A percentile compares a stretch with the other conserved stretches of the same genome.
Conservation (phyloP, 1,284 basidiomycete genomes). For the Sanghuangporus baumii region DNA sequence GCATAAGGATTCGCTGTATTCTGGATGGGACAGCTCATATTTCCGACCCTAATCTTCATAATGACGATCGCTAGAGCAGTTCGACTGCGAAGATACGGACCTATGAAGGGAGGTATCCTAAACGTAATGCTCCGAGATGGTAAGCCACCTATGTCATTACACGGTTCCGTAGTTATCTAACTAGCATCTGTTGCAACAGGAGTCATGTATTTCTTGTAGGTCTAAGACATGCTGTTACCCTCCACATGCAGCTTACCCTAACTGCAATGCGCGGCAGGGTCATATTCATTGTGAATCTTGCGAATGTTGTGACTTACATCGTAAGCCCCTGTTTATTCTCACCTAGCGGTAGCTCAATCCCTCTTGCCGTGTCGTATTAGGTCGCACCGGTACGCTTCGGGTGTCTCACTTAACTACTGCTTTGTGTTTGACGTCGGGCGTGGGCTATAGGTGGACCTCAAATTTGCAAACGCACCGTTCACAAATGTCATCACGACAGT, state of each 20-base stretch:
- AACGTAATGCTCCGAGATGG: conserved; percentile 13
- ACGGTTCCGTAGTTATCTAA: neutral
- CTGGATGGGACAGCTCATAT: conserved; percentile 18
- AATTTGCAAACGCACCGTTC: conserved; percentile 15
- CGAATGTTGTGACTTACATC: conserved; percentile 14
- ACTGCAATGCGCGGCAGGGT: neutral
- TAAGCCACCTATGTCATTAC: neutral
- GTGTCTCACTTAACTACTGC: neutral
- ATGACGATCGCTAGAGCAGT: conserved; percentile 12
- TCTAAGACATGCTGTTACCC: neutral
- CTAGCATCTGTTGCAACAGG: neutral
- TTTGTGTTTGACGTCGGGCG: neutral
- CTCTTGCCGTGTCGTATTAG: neutral
- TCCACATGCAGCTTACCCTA: neutral
- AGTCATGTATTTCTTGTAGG: conserved; percentile 14
- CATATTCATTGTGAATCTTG: conserved; percentile 12
- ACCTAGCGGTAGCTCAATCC: neutral
- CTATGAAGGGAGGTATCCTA: conserved; percentile 8
- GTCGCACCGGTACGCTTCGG: conserved; percentile 2
- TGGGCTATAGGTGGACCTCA: neutral
- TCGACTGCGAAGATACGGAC: conserved; percentile 1
- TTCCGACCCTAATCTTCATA: conserved; percentile 14
- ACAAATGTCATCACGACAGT: conserved; percentile 7
- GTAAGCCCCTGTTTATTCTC: neutral
- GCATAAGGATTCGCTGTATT: conserved; percentile 15